These are phyloP conservation scores for Pleurotus djamor DNA, from an alignment of 768 basidiomycete species.

Conservation along the genomic window DNA sequence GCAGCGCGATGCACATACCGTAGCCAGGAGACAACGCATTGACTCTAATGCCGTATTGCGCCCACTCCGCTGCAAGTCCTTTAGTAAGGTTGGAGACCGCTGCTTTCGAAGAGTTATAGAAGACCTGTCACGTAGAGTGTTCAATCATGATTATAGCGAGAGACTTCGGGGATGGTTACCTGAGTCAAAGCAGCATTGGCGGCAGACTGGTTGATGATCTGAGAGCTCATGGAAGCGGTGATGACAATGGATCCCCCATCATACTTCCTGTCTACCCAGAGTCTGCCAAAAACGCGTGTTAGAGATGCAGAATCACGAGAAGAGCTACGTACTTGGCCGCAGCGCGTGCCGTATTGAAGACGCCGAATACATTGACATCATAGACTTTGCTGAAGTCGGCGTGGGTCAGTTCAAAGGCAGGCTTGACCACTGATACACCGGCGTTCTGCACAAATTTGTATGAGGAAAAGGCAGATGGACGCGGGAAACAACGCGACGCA, in stretches of 20 bases:
- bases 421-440: slow-evolving; percentile 62
- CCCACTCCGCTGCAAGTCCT: slow-evolving; percentile 66
- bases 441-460: slow-evolving; percentile 40
- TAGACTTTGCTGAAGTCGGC: slow-evolving; percentile 58
- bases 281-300: slow-evolving; percentile 19
- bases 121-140: slow-evolving; percentile 33
- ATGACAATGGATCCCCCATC: slow-evolving; percentile 56
- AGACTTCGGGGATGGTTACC: slow-evolving; percentile 19
- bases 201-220: slow-evolving; percentile 54
- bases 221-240: slow-evolving; percentile 65
- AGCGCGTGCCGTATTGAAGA: slow-evolving; percentile 61
- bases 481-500: slow-evolving; percentile 16
- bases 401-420: slow-evolving; percentile 50
- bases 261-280: slow-evolving; percentile 37
- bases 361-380: slow-evolving; percentile 62
- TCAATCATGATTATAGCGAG: not conserved
- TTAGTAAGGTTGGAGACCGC: slow-evolving; percentile 57
- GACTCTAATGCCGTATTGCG: slow-evolving; percentile 46
- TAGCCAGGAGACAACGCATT: slow-evolving; percentile 68
- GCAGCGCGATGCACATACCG: slow-evolving; percentile 24
- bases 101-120: slow-evolving; percentile 70
- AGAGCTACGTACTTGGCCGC: slow-evolving; percentile 43
- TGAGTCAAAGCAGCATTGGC: slow-evolving; percentile 49
- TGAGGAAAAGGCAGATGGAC: too few species aligned
- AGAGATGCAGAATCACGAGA: not conserved